These are phyloP conservation scores for Acanthamoeba quina DNA, from an alignment of 208 protist species.

Conservation along the genomic window DNA sequence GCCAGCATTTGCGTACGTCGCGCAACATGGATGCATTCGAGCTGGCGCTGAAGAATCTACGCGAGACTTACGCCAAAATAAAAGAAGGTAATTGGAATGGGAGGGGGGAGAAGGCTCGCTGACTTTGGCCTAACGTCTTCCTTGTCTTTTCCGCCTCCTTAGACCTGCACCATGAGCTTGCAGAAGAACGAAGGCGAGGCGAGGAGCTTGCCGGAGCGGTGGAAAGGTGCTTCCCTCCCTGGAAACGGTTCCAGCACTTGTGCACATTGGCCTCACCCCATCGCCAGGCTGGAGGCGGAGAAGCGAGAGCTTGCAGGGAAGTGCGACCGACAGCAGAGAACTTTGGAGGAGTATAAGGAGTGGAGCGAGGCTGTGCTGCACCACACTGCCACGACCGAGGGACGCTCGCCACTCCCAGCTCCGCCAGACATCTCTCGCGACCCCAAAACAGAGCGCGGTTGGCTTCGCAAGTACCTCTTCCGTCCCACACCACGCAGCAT, in stretches of 20 bases:
- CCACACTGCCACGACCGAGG: background rate
- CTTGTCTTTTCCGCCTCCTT: no score
- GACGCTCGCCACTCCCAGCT: background rate
- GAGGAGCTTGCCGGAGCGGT: no score
- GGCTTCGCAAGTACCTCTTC: constrained; percentile 31
- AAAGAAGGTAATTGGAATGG: no score
- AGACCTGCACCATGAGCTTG: no score
- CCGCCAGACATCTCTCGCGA: background rate
- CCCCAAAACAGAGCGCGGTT: background rate
- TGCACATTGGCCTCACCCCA: background rate
- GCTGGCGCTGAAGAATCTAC: background rate
- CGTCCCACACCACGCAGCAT: background rate
- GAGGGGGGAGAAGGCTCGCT: no score
- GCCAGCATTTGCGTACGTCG: no score
- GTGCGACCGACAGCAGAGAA: background rate
- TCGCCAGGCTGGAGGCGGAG: background rate
- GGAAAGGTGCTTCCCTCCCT: no score
- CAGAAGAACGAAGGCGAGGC: no score
- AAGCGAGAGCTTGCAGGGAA: background rate
- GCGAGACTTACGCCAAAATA: no score
- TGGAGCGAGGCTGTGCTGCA: background rate
- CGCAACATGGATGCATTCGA: background rate
- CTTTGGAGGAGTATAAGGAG: background rate
- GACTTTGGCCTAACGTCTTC: no score
- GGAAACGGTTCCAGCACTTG: no score